Evolutionary conservation across 148 eudicot species (phyloP).

Genomic region (Rhododendron griersonianum): DNA sequence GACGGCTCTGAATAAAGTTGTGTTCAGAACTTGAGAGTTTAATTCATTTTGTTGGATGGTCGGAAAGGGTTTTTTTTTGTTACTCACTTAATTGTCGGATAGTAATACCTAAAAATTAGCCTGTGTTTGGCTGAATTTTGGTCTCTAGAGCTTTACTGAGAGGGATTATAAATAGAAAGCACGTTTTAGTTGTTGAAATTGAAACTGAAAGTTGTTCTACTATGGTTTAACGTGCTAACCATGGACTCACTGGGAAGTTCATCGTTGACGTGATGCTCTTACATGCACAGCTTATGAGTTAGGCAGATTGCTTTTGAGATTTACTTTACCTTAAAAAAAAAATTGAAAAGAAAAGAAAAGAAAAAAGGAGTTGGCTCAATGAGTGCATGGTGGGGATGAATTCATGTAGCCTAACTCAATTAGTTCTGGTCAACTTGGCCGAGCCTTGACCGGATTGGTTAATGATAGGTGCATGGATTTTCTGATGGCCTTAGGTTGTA

Average conservation of each 20-base stretch:
- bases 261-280: neutral
- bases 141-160: neutral
- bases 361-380: neutral
- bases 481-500: neutral
- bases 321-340: neutral
- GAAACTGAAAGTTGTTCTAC: neutral
- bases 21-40: neutral
- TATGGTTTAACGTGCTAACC: neutral
- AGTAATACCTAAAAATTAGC: neutral
- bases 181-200: neutral
- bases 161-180: neutral
- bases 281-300: neutral
- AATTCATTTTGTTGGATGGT: neutral
- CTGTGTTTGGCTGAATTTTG: neutral
- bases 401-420: neutral
- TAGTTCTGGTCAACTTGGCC: neutral
- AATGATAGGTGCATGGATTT: neutral
- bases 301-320: neutral
- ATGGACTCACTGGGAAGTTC: neutral
- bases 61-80: neutral
- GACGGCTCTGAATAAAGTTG: neutral
- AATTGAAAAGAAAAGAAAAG: neutral
- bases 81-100: neutral
- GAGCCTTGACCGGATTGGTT: neutral
- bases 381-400: neutral